These are phyloP conservation scores for Lepidium campestre DNA, from an alignment of 441 rosid genomes.

Conservation along the genomic window DNA sequence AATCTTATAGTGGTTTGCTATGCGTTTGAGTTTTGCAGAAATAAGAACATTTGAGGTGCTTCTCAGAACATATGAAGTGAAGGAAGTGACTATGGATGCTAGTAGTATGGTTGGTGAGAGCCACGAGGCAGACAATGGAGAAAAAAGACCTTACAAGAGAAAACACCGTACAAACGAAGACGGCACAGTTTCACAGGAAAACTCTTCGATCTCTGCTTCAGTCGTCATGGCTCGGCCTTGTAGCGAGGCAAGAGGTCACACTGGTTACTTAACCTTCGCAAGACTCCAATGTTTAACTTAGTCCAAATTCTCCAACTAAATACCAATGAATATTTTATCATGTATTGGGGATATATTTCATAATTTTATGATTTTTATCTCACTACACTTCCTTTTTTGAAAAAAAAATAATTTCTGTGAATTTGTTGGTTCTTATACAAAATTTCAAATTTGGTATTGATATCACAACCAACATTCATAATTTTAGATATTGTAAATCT, in stretches of 20 bases:
- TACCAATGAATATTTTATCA: not conserved
- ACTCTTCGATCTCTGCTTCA: constrained; percentile 23
- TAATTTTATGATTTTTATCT: not conserved
- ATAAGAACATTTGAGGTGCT: constrained; percentile 82
- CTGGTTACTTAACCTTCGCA: constrained; percentile 82
- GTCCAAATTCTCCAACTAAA: not conserved
- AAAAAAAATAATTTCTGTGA: not conserved
- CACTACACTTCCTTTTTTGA: not conserved
- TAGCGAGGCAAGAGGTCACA: constrained; percentile 75
- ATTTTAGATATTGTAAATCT: not conserved
- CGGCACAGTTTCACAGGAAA: constrained; percentile 6
- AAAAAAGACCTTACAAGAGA: constrained; percentile 62
- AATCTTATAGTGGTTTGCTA: not conserved
- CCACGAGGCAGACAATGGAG: constrained; percentile 31
- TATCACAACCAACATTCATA: not conserved
- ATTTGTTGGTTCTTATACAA: not conserved
- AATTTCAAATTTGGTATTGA: not conserved
- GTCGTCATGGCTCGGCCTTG: constrained; percentile 59
- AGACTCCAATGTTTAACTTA: constrained; percentile 51
- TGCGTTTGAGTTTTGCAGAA: constrained; percentile 36
- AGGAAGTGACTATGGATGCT: constrained; percentile 46
- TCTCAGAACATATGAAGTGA: constrained; percentile 70
- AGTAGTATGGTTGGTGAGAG: constrained; percentile 1
- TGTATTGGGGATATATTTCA: not conserved
- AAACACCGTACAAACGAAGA: constrained; percentile 44